Base-by-base conservation (phyloP, 192 early-diverging fungal genomes). In the Haplosporangium gracile region DNA sequence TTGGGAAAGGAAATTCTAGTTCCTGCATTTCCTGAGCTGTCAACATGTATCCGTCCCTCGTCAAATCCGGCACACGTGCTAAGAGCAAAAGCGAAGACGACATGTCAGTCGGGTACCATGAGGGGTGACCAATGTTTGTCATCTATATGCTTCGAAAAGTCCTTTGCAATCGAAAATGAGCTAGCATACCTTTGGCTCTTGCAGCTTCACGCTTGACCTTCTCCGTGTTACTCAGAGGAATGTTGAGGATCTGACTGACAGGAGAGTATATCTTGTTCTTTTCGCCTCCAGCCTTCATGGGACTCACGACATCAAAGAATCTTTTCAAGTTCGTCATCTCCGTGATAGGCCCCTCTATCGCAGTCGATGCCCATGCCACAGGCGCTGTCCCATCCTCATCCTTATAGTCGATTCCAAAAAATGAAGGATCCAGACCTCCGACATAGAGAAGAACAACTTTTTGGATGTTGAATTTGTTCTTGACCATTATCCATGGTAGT, bases 401-500 rank as follows among this genome's bases (percentile, higher is more conserved):
- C n/a, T 63, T 18, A 8, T 75, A 72, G 24, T 86, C 79, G 26
- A 86, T 55, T 24, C 81, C 72, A 55, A 86, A 86, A 13, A 81
- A 29, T 6, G 68, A n/a, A 20, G 84, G 84, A 34, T 86, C 84
- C 4, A 86, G 75, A 39, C 84, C 84, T 45, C 69, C 57, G 0
- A 86, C 71, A 51, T 86, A 86, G 0, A 86, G 53, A 2, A 86
- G 34, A 20, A 86, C 75, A 18, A 86, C 84, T 22, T 86, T 86
- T 36, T 80, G 60, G 39, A 86, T 78, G 40, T 78, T 86, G 84
- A 81, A 81, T 42, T 81, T 80, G 68, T 86, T 86, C 72, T 81
- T 86, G 76, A 86, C 76, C 84, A 86, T 86, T 16, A 81, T 86
- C 84, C 84, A 86, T 15, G 84, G 79, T 8, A 86, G 24, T 40